A percentile compares a stretch with the other conserved stretches of the same genome.
Evolutionary conservation across 2,329 filamentous ascomycete species (phyloP).

Genomic region (Dactylellina parvicollis): DNA sequence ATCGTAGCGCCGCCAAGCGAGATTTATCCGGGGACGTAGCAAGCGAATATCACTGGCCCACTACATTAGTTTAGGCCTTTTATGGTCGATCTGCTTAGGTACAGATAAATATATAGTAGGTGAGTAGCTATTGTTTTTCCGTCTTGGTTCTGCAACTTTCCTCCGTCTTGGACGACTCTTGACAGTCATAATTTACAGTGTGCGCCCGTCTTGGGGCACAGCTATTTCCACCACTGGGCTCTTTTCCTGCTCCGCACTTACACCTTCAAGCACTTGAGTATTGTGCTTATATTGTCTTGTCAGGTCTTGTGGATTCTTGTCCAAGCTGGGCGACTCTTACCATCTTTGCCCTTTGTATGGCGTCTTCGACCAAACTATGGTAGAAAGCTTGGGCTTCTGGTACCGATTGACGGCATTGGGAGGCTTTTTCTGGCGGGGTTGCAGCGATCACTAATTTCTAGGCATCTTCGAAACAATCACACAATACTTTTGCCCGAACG

Average conservation of each 20-base stretch:
- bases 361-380: not conserved
- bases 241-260: slow-evolving; percentile 19
- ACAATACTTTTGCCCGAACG: not conserved
- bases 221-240: slow-evolving; percentile 45
- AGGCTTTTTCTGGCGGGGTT: not conserved
- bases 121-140: slow-evolving; percentile 32
- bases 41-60: slow-evolving; percentile 24
- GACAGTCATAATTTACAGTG: slow-evolving; percentile 6
- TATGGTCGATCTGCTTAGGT: slow-evolving; percentile 5
- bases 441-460: slow-evolving; percentile 1
- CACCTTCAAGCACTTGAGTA: not conserved
- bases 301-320: slow-evolving; percentile 34
- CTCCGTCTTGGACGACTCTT: slow-evolving; percentile 30
- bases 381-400: not conserved
- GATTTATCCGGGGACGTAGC: slow-evolving; percentile 33
- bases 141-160: slow-evolving; percentile 44
- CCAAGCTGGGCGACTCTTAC: slow-evolving; percentile 25
- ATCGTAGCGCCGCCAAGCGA: slow-evolving; percentile 28
- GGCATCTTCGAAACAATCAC: not conserved
- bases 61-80: not conserved
- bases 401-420: slow-evolving; percentile 7
- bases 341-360: not conserved
- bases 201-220: slow-evolving; percentile 28
- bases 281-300: slow-evolving; percentile 53
- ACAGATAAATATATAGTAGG: slow-evolving; percentile 1